These are phyloP conservation scores for Nannochloris sp. DNA, from an alignment of 139 green algal species.

Conservation along the genomic window DNA sequence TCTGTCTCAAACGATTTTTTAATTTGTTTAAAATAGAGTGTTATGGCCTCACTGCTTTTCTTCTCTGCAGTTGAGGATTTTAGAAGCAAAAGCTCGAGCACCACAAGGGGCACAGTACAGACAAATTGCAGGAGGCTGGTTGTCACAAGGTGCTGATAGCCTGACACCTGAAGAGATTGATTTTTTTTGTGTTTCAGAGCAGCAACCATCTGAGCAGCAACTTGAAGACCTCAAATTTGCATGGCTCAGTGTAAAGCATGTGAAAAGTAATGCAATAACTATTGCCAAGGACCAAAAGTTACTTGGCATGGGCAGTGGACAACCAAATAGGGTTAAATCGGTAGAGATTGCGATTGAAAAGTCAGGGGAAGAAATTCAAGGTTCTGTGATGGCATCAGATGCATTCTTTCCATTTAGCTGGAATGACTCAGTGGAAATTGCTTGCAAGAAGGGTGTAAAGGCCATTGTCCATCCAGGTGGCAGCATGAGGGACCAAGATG, in stretches of 20 bases:
- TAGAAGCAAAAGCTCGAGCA: constrained; percentile 77
- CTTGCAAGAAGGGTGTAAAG: constrained; percentile 86
- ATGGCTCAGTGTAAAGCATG: constrained; percentile 96
- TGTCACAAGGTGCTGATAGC: constrained; percentile 79
- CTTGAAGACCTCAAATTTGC: constrained; percentile 94
- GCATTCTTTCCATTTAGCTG: constrained; percentile 99
- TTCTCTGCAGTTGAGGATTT: constrained; percentile 68
- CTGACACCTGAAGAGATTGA: constrained; percentile 66
- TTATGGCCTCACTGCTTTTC: constrained; percentile 1
- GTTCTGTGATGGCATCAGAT: constrained; percentile 84
- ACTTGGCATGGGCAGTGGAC: constrained; percentile 96
- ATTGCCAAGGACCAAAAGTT: constrained; percentile 80
- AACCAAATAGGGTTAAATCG: constrained; percentile 96
- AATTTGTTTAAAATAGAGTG: neutral
- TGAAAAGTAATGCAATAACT: constrained; percentile 99
- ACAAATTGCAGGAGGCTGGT: constrained; percentile 75
- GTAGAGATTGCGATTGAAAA: constrained; percentile 95
- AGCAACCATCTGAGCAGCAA: constrained; percentile 76
- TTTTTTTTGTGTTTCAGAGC: constrained; percentile 76
- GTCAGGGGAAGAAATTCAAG: constrained; percentile 74
- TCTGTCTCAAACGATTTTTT: neutral
- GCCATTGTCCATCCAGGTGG: constrained; percentile 96
- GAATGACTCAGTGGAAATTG: constrained; percentile 90
- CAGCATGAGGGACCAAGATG: constrained; percentile 86
- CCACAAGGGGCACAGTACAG: constrained; percentile 59